Evolutionary conservation across 2,329 filamentous ascomycete species (phyloP).

Genomic region (Nannizzia gypsea): DNA sequence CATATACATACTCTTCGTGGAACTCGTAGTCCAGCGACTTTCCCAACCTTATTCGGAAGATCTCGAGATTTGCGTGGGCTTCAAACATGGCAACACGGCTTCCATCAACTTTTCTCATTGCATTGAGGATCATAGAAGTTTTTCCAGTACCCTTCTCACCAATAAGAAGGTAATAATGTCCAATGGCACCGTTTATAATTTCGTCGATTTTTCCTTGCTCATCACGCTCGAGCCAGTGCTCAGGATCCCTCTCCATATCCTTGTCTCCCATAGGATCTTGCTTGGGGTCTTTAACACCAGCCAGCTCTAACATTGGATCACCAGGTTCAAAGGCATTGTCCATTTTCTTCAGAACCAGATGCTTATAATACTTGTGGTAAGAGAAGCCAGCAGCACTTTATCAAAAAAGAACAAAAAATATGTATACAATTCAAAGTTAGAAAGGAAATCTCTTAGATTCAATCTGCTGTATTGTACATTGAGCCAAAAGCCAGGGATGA

Average conservation of each 20-base stretch:
- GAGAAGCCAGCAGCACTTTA: slow-evolving; percentile 53
- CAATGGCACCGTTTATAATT: slow-evolving; percentile 66
- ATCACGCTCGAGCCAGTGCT: slow-evolving; percentile 70
- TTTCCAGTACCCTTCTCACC: slow-evolving; percentile 96
- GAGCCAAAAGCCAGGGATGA: slow-evolving; percentile 39
- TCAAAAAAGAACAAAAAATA: not conserved
- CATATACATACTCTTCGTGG: slow-evolving; percentile 67
- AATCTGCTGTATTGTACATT: not conserved
- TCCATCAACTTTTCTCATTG: slow-evolving; percentile 85
- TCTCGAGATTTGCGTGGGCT: slow-evolving; percentile 86
- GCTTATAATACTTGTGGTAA: slow-evolving; percentile 80
- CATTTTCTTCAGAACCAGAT: slow-evolving; percentile 84
- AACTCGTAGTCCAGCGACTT: slow-evolving; percentile 94
- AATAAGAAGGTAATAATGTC: slow-evolving; percentile 83
- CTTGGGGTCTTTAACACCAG: slow-evolving; percentile 39
- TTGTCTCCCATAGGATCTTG: slow-evolving; percentile 26
- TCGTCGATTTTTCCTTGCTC: slow-evolving; percentile 71
- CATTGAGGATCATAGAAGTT: slow-evolving; percentile 89
- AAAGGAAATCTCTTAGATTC: not conserved
- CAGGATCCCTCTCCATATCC: slow-evolving; percentile 25
- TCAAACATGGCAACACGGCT: slow-evolving; percentile 92
- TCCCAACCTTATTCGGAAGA: slow-evolving; percentile 83
- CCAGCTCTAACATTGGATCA: slow-evolving; percentile 76
- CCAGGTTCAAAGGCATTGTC: slow-evolving; percentile 81
- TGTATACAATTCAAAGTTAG: slow-evolving; percentile 8